Conservation (phyloP, 2,329 filamentous ascomycete species). For the Aquanectria penicillioides region DNA sequence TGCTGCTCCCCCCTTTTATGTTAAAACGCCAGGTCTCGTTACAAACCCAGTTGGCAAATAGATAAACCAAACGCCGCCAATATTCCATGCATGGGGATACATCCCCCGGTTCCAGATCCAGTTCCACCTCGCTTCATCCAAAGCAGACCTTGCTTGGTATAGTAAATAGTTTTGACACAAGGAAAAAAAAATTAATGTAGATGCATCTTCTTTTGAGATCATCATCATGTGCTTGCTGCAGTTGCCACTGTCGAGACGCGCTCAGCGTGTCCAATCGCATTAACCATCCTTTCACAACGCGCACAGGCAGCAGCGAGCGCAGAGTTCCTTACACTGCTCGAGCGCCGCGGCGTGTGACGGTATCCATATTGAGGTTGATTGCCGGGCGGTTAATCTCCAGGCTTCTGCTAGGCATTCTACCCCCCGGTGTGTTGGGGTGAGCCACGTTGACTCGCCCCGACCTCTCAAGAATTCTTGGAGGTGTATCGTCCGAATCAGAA, state of each 20-base stretch:
- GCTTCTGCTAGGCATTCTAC: slow-evolving; percentile 65
- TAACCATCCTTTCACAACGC: slow-evolving; percentile 27
- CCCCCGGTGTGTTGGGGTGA: slow-evolving; percentile 65
- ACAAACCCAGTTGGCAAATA: slow-evolving; percentile 23
- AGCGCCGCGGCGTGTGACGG: slow-evolving; percentile 37
- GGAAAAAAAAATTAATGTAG: slow-evolving; percentile 23
- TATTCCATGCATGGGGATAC: slow-evolving; percentile 6
- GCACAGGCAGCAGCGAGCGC: slow-evolving; percentile 29
- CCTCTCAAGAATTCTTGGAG: slow-evolving; percentile 59
- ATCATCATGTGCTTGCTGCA: slow-evolving; percentile 18
- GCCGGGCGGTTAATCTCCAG: slow-evolving; percentile 61
- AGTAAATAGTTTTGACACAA: slow-evolving; percentile 30
- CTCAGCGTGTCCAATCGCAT: not conserved
- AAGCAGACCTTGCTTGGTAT: slow-evolving; percentile 32
- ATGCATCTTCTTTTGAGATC: slow-evolving; percentile 31
- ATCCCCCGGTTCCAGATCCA: not conserved
- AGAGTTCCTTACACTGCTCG: slow-evolving; percentile 40
- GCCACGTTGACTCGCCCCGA: slow-evolving; percentile 66
- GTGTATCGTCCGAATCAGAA: slow-evolving; percentile 56
- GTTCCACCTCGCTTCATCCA: slow-evolving; percentile 19
- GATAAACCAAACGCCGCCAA: slow-evolving; percentile 34
- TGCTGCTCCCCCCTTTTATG: slow-evolving; percentile 30
- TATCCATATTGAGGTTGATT: slow-evolving; percentile 40
- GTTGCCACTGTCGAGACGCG: not conserved
- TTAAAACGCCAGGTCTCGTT: slow-evolving; percentile 33